Percentiles rank a stretch among this genome's conserved stretches.
Evolutionary conservation across 768 basidiomycete genomes (phyloP).

Genomic region (Macrolepiota albuminosa): DNA sequence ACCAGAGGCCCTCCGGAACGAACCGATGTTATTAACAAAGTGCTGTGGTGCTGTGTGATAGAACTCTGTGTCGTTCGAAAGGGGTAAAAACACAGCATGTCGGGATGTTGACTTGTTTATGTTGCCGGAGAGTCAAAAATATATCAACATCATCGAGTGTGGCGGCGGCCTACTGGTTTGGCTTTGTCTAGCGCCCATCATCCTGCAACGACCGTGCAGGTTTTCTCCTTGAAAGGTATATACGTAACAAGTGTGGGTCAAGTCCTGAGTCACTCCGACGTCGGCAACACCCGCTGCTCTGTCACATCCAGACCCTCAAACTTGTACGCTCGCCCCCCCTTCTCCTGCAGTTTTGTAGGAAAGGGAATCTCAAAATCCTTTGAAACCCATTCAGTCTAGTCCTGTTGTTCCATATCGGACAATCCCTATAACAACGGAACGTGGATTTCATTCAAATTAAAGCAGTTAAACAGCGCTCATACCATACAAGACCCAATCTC

Average conservation of each 20-base stretch:
- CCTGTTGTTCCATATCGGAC: too few relatives aligned
- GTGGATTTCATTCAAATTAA: too few relatives aligned
- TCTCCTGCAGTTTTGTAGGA: too few relatives aligned
- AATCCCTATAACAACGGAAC: too few relatives aligned
- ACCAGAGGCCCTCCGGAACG: background rate
- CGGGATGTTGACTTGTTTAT: background rate
- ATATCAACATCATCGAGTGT: background rate
- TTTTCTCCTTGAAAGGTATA: background rate
- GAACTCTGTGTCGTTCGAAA: background rate
- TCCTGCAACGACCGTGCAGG: background rate
- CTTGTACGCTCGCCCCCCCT: too few relatives aligned
- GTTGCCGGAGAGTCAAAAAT: background rate
- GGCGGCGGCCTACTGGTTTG: background rate
- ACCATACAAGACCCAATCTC: too few relatives aligned
- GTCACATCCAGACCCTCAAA: background rate
- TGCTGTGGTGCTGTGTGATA: background rate
- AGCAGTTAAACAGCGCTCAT: too few relatives aligned
- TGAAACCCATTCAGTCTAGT: too few relatives aligned
- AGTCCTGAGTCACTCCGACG: background rate
- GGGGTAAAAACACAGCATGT: background rate
- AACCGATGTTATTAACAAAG: background rate
- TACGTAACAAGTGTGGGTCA: background rate
- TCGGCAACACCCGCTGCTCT: background rate
- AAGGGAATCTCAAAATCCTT: too few relatives aligned
- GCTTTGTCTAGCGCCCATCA: background rate